These are phyloP conservation scores for Hyparrhenia diplandra DNA, from an alignment of 176 grass and related monocot species.

Conservation along the genomic window DNA sequence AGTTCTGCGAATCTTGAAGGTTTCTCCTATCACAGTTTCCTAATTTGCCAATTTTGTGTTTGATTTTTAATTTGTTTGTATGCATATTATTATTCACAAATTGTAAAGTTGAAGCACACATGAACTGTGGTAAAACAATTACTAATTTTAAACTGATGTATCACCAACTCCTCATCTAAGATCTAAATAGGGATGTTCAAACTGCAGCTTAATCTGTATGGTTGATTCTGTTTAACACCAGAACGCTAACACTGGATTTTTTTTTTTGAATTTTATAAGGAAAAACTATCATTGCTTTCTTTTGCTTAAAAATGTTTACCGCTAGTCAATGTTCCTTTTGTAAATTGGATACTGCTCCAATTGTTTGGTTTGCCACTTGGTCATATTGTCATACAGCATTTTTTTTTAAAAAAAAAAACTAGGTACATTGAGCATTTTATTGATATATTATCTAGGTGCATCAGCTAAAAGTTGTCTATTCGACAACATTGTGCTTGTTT, in stretches of 20 bases:
- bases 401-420: neutral
- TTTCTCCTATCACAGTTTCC: slow-evolving; percentile 20
- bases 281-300: neutral
- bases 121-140: neutral
- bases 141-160: neutral
- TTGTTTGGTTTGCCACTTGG: neutral
- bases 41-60: neutral
- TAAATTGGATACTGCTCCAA: neutral
- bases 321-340: neutral
- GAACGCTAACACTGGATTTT: neutral
- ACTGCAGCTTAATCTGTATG: neutral
- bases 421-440: neutral
- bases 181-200: neutral
- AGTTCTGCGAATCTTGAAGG: slow-evolving; percentile 78
- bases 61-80: neutral
- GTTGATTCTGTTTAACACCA: neutral
- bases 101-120: neutral
- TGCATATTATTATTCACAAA: neutral
- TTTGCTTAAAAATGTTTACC: neutral
- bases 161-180: neutral
- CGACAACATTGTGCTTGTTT: neutral
- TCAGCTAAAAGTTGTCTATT: neutral
- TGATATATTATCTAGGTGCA: neutral
- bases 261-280: no score
- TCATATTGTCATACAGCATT: neutral